Evolutionary conservation across 352 stramenopile genomes (phyloP).

Genomic region (Pythium biforme): DNA sequence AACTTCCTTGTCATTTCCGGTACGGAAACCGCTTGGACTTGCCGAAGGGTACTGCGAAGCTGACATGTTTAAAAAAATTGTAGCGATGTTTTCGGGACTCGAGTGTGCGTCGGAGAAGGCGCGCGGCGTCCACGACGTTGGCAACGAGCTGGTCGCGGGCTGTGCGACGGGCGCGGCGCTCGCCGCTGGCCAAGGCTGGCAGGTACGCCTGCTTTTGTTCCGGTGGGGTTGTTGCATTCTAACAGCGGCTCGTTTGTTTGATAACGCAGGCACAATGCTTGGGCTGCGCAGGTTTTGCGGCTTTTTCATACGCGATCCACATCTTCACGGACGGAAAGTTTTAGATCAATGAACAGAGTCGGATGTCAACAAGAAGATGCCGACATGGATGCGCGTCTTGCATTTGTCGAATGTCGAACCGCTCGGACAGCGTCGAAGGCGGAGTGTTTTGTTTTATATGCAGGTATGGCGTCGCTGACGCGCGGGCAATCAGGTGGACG

Average conservation of each 20-base stretch:
- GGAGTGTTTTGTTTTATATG: too few relatives aligned
- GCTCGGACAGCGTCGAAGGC: too few relatives aligned
- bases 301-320: constrained; percentile 91
- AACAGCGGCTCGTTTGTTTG: neutral
- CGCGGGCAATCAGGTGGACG: too few relatives aligned
- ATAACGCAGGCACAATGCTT: constrained; percentile 76
- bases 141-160: constrained; percentile 92
- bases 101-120: constrained; percentile 95
- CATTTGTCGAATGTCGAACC: too few relatives aligned
- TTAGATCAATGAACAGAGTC: too few relatives aligned
- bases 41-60: too few relatives aligned
- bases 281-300: constrained; percentile 91
- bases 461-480: too few relatives aligned
- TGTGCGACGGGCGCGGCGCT: constrained; percentile 95
- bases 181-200: constrained; percentile 90
- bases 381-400: too few relatives aligned
- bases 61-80: neutral
- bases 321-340: constrained; percentile 81
- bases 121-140: constrained; percentile 93
- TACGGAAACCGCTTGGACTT: constrained; percentile 19
- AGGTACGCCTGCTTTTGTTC: constrained; percentile 40
- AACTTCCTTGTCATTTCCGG: constrained; percentile 87
- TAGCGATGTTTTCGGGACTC: constrained; percentile 93
- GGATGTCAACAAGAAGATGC: too few relatives aligned
- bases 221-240: neutral